These are phyloP conservation scores for Triticum monococcum DNA, from an alignment of 176 grass and related monocot genomes.

Conservation along the genomic window DNA sequence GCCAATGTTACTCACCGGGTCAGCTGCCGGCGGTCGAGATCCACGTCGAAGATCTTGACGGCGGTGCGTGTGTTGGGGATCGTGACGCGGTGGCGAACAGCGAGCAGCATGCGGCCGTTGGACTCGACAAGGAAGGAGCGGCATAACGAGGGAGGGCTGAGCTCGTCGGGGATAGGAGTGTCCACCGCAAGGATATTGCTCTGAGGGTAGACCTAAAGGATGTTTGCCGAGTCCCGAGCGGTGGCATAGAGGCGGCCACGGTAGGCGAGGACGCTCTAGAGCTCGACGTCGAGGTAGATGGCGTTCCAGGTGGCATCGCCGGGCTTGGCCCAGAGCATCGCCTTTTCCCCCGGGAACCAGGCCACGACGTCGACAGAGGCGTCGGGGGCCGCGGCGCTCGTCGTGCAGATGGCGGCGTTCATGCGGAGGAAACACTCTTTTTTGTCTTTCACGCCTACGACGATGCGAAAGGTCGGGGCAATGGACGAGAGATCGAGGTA, in stretches of 20 bases:
- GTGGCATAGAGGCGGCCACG: conserved; percentile 19
- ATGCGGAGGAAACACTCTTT: background rate
- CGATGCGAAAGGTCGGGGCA: background rate
- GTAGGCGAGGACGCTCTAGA: conserved; percentile 4
- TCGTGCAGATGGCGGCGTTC: background rate
- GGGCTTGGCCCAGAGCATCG: conserved; percentile 14
- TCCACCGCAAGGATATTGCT: background rate
- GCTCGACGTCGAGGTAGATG: background rate
- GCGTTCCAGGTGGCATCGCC: background rate
- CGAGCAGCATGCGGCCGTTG: background rate
- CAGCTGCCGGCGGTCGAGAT: background rate
- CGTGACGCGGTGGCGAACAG: background rate
- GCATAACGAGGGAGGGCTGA: background rate
- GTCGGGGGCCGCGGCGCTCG: background rate
- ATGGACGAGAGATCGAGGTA: conserved; percentile 23
- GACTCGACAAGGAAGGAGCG: background rate
- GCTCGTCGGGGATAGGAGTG: background rate
- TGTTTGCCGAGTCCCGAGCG: background rate
- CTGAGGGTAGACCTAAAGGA: conserved; percentile 1
- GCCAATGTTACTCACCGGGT: background rate
- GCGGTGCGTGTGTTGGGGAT: background rate
- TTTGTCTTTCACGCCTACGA: background rate
- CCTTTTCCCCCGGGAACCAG: conserved; percentile 11
- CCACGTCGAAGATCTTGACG: background rate
- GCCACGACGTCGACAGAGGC: conserved; percentile 13